phyloP scores from a whole-genome alignment of 164 flowering plant genomes.

The Stephania cephalantha region DNA sequence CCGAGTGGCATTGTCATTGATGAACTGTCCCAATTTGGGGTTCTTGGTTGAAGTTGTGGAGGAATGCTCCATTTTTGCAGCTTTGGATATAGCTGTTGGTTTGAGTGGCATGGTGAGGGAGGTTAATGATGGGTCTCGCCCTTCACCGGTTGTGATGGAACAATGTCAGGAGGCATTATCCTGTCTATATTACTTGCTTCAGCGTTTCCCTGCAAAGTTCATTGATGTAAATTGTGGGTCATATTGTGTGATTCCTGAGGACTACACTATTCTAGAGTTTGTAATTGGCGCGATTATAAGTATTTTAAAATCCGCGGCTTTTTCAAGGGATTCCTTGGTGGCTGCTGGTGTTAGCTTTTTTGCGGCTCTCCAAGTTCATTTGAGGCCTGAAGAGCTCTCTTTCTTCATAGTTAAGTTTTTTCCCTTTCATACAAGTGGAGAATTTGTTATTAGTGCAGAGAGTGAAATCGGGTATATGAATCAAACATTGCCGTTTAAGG shows the following conservation, averaged over 20 bases:
- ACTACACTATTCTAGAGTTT: constrained; percentile 34
- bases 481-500: constrained; percentile 43
- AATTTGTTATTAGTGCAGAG: constrained; percentile 14
- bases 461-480: constrained; percentile 20
- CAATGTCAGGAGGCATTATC: constrained; percentile 96
- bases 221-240: constrained; percentile 8
- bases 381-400: constrained; percentile 57
- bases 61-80: constrained; percentile 57
- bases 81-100: constrained; percentile 51
- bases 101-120: constrained; percentile 51
- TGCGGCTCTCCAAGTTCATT: constrained; percentile 79
- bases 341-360: constrained; percentile 92
- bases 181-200: constrained; percentile 89
- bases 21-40: constrained; percentile 80
- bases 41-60: constrained; percentile 60
- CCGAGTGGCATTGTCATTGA: constrained; percentile 64
- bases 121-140: constrained; percentile 48
- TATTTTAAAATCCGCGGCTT: constrained; percentile 57
- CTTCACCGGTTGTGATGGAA: constrained; percentile 88
- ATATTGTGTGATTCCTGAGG: constrained; percentile 12
- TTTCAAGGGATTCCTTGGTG: constrained; percentile 88
- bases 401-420: constrained; percentile 46
- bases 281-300: constrained; percentile 39
- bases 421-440: constrained; percentile 28
- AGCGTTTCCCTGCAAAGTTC: constrained; percentile 68